Evolutionary conservation across 1,139 yeast species (phyloP), one percentile per base, ranked within the genome.

Genomic region (Pneumocystis oryctolagi): DNA sequence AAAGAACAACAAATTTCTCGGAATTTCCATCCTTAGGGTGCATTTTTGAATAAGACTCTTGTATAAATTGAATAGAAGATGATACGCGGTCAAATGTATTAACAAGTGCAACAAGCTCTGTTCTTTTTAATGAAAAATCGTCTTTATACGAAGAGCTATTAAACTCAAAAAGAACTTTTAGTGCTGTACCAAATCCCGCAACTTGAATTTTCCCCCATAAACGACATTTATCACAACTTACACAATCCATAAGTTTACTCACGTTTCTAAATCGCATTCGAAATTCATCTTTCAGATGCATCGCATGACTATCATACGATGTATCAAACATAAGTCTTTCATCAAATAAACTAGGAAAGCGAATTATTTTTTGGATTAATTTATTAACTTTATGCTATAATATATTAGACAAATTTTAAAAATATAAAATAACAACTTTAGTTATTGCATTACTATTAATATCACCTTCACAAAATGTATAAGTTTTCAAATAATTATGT

Each of bases 191-290:
- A 73, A 92, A 92, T 32, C 98, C 98, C 28, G 94, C 89, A 1
- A 96, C 89, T 76, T 92, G 98, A 34, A 92, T 81, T 74, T 94
- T 92, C 20, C 98, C 98, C 98, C 98, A 92, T 76, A 94, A 78
- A 71, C 97, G 82, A 74, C 98, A 92, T 72, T 97, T 81, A 73
- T 92, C 98, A 76, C 98, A 92, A 53, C 96, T 97, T 60, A 92
- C 97, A 77, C 98, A 92, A 74, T 92, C 96, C 97, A 94, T 92
- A 62, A 92, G 83, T 62, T 88, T 86, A 39, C 95, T 85, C 40
- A 92, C 95, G 72, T 92, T 94, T 72, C 84, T 84, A 74, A 92
- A 94, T 65, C 95, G 84, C 58, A 81, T 75, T 67, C 94, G 81
- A 75, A 92, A 90, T 70, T 92, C 97, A 67, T 85, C 84, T 69